Evolutionary conservation across 2,329 filamentous ascomycete species (phyloP).

Genomic region (Onygenales sp.): DNA sequence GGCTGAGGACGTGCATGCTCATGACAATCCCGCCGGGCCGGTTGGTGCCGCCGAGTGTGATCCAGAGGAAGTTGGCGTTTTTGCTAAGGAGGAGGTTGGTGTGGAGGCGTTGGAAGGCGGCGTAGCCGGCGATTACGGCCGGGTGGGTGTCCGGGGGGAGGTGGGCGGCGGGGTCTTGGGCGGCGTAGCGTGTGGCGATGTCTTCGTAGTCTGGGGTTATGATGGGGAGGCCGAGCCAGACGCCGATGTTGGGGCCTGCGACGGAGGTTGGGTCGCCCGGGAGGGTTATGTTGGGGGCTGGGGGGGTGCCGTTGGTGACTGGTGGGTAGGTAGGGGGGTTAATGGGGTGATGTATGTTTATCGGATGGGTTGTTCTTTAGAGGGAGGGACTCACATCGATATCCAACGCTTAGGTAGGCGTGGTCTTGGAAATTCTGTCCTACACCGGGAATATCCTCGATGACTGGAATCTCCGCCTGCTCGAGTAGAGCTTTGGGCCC

Average conservation of each 20-base stretch:
- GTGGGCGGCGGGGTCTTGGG: neutral
- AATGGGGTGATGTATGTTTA: neutral
- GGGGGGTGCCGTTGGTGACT: neutral
- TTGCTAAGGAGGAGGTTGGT: neutral
- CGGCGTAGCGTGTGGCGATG: neutral
- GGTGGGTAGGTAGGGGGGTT: neutral
- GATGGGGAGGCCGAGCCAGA: neutral
- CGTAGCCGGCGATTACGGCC: neutral
- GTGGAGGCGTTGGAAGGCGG: neutral
- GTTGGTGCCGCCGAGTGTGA: neutral
- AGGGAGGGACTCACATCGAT: neutral
- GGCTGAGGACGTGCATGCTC: conserved; percentile 27
- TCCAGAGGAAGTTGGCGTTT: neutral
- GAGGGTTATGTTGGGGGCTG: neutral
- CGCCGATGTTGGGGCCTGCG: neutral
- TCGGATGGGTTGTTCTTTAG: no score
- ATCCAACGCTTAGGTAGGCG: neutral
- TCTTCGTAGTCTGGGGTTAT: neutral
- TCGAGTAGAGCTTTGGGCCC: conserved; percentile 29
- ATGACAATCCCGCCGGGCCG: neutral
- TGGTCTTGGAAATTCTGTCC: conserved; percentile 25
- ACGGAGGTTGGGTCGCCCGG: neutral
- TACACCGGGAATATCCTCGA: conserved; percentile 39
- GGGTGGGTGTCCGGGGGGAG: neutral
- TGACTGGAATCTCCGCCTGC: conserved; percentile 26